Percentiles rank a stretch among this genome's conserved stretches.
Conservation (phyloP, 495 filamentous ascomycete species). For the Letharia lupina region DNA sequence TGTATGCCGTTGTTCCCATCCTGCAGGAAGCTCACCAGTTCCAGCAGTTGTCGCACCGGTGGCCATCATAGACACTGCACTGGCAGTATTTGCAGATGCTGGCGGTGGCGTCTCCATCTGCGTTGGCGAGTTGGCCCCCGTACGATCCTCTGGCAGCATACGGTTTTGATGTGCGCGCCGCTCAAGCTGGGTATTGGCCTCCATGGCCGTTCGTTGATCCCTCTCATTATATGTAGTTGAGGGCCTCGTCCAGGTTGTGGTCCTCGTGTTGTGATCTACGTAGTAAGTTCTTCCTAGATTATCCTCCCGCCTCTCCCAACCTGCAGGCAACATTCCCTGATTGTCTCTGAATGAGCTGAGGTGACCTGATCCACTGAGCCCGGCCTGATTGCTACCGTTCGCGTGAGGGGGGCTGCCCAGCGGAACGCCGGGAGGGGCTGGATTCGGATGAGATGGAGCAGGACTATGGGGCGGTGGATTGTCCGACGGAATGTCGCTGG, state of each 20-base stretch:
- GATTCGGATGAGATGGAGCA: constrained; percentile 33
- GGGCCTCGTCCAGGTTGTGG: constrained; percentile 91
- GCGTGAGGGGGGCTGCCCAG: constrained; percentile 37
- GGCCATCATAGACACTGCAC: constrained; percentile 77
- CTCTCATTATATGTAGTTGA: constrained; percentile 71
- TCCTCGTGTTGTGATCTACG: constrained; percentile 94
- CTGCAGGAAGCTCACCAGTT: constrained; percentile 87
- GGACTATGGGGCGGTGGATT: constrained; percentile 31
- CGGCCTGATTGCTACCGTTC: constrained; percentile 30
- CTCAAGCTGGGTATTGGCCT: constrained; percentile 83
- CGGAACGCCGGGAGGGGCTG: constrained; percentile 35
- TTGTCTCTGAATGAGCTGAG: constrained; percentile 93
- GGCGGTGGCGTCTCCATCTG: constrained; percentile 41
- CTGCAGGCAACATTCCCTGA: constrained; percentile 82
- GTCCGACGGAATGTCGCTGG: constrained; percentile 17
- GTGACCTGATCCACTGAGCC: constrained; percentile 39
- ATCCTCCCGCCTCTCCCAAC: constrained; percentile 95
- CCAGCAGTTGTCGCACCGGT: constrained; percentile 92
- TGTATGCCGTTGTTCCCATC: constrained; percentile 93
- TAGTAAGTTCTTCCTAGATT: constrained; percentile 98
- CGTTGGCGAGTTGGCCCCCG: constrained; percentile 86
- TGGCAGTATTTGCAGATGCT: constrained; percentile 38
- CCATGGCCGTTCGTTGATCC: constrained; percentile 67
- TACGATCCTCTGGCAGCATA: constrained; percentile 92
- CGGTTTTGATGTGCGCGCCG: constrained; percentile 88